These are phyloP conservation scores for Cadophora luteo-olivacea DNA, from an alignment of 2,329 filamentous ascomycete genomes.

Conservation along the genomic window DNA sequence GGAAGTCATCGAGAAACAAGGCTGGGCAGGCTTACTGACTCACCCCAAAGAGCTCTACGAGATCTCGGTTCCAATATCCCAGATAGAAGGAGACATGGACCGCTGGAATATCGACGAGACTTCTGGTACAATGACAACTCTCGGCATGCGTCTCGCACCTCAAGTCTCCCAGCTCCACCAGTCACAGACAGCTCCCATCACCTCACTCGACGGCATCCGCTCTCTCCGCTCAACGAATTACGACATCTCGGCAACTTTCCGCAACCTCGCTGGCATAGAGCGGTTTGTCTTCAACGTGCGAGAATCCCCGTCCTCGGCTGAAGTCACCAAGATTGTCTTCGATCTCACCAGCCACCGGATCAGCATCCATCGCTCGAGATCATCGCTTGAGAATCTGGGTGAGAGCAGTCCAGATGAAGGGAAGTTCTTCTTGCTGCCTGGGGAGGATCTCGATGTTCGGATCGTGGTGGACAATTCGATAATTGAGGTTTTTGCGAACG, in stretches of 20 bases:
- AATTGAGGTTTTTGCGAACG: constrained; percentile 36
- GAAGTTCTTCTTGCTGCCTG: constrained; percentile 25
- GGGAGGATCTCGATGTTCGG: constrained; percentile 28
- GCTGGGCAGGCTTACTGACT: constrained; percentile 35
- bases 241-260: constrained; percentile 30
- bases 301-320: constrained; percentile 21
- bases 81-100: constrained; percentile 14
- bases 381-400: constrained; percentile 29
- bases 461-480: constrained; percentile 35
- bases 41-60: constrained; percentile 36
- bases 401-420: constrained; percentile 22
- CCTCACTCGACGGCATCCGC: constrained; percentile 18
- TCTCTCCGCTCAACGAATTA: constrained; percentile 26
- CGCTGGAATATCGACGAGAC: constrained; percentile 30
- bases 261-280: constrained; percentile 23
- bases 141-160: constrained; percentile 33
- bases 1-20: constrained; percentile 27
- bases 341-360: constrained; percentile 26
- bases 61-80: constrained; percentile 27
- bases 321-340: constrained; percentile 34
- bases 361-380: constrained; percentile 28
- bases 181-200: neutral
- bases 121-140: constrained; percentile 30
- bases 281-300: constrained; percentile 33
- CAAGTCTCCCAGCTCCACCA: constrained; percentile 29